phyloP scores from a whole-genome alignment of 1,284 basidiomycete genomes.

The Heimioporus retisporus region DNA sequence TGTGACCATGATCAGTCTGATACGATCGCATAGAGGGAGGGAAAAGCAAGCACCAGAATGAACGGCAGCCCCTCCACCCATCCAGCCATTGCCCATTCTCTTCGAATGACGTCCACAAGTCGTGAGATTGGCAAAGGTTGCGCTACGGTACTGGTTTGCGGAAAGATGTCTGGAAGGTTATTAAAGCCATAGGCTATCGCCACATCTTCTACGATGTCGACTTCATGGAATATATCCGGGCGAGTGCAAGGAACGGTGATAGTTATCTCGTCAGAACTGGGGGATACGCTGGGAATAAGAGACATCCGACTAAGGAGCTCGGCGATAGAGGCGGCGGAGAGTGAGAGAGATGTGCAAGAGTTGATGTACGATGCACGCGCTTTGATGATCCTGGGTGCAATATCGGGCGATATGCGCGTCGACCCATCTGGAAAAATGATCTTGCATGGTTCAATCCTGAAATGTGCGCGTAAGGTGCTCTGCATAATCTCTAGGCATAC shows the following conservation, averaged over 20 bases:
- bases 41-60: slow-evolving; percentile 75
- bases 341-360: slow-evolving; percentile 90
- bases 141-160: slow-evolving; percentile 95
- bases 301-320: slow-evolving; percentile 84
- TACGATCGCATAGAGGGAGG: background rate
- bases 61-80: slow-evolving; percentile 97
- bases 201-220: slow-evolving; percentile 98
- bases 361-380: slow-evolving; percentile 95
- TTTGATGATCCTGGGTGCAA: slow-evolving; percentile 78
- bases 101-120: slow-evolving; percentile 89
- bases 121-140: slow-evolving; percentile 94
- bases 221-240: slow-evolving; percentile 98
- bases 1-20: slow-evolving; percentile 9
- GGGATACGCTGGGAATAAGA: slow-evolving; percentile 58
- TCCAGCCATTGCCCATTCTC: slow-evolving; percentile 94
- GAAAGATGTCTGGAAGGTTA: slow-evolving; percentile 94
- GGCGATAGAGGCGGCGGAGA: slow-evolving; percentile 71
- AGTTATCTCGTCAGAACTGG: slow-evolving; percentile 68
- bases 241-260: slow-evolving; percentile 92
- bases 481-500: background rate
- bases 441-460: slow-evolving; percentile 91
- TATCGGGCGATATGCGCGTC: slow-evolving; percentile 83
- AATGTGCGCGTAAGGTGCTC: slow-evolving; percentile 14
- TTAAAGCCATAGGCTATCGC: slow-evolving; percentile 99
- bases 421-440: slow-evolving; percentile 85